Evolutionary conservation across 345 rosid species (phyloP), one percentile per base, ranked within the genome.

Genomic region (Trapa incisa): DNA sequence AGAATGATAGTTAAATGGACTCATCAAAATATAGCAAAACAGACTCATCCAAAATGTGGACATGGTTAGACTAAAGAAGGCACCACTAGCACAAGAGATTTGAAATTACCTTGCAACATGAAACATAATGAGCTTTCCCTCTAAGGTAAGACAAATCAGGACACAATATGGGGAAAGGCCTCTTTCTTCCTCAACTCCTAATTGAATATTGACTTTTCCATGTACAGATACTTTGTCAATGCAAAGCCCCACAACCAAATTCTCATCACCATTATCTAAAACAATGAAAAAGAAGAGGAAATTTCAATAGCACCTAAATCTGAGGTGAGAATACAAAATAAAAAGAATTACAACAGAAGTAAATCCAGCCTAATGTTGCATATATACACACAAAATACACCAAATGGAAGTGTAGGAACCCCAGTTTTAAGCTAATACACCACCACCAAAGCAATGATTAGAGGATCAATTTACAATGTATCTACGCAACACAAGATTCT

Each of bases 211-310:
- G 61, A 94, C 84, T 52, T 82, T 87, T 65, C 79, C 92, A 70
- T 68, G 75, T 35, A 79, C 50, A 65, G 95, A 87, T 75, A 81
- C 86, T 73, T 79, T 80, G 72, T 85, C 95, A 64, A 78, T 69
- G 75, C 87, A 82, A 71, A 94, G 91, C 71, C 99, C 99, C 92
- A 89, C 77, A 79, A 94, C 78, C 82, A 78, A 80, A 80, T 91
- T 89, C 75, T 90, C 97, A 52, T 89, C 86, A 4, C 79, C 96
- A 69, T 80, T 89, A 62, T 83, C 99, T 94, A 85, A 45, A 75
- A 75, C 29, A 42, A 67, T 50, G 14, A 29, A 66, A 60, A 72
- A 33, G 37, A 38, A 7, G 32, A 6, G 14, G 6, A 67, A 71
- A n/a, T 48, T 73, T 45, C 42, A 29, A 47, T 33, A 67, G 69